A percentile compares a stretch with the other conserved stretches of the same genome.
Evolutionary conservation across 331 rosid species (phyloP).

Genomic region (Quercus lobata): DNA sequence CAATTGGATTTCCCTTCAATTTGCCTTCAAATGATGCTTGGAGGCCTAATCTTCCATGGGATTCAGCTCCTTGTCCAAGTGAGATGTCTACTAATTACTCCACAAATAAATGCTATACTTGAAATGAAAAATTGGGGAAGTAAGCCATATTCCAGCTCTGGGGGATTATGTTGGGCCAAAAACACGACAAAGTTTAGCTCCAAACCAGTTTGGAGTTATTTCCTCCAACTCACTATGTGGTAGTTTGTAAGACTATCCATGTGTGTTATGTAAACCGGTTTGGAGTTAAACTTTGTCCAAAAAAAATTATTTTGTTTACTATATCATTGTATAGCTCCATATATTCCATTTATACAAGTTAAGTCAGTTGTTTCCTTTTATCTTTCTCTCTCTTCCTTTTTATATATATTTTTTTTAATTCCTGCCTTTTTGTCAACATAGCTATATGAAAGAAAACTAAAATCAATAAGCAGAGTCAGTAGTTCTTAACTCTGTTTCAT

Average conservation of each 20-base stretch:
- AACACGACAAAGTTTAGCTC: too few species aligned
- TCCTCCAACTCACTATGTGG: too few species aligned
- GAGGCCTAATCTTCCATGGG: conserved; percentile 45
- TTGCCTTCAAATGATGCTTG: conserved; percentile 46
- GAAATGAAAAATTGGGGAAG: background rate
- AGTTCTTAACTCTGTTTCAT: background rate
- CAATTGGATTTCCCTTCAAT: conserved; percentile 62
- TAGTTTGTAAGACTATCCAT: too few species aligned
- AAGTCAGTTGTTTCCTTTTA: background rate
- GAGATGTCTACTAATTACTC: conserved; percentile 52
- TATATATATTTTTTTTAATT: background rate
- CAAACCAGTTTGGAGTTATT: too few species aligned
- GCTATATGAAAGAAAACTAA: background rate
- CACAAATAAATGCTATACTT: conserved; percentile 48
- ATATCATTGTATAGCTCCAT: conserved; percentile 21
- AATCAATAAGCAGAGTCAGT: background rate
- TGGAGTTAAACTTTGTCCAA: background rate
- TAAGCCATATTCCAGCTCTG: background rate
- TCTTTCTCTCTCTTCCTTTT: background rate
- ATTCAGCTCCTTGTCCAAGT: conserved; percentile 41
- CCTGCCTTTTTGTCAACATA: background rate
- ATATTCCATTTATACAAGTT: conserved; percentile 11
- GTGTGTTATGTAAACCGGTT: too few species aligned
- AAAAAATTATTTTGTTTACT: background rate
- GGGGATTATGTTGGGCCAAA: background rate